These are phyloP conservation scores for Debaryomycetaceae sp. DNA, from an alignment of 1,139 yeast genomes.

Conservation along the genomic window DNA sequence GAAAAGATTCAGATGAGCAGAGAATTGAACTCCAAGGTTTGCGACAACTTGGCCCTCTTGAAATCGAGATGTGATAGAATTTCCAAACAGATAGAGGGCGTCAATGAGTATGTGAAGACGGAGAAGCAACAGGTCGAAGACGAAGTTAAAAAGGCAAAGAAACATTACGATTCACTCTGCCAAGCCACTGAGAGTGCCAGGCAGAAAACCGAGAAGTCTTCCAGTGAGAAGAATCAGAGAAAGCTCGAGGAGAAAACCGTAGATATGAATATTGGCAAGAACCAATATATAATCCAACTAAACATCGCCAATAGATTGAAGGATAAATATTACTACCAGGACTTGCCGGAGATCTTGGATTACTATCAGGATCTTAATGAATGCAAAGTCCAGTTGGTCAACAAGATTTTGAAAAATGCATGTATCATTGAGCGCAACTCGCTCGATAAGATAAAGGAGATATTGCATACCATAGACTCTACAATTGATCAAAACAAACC, in stretches of 20 bases:
- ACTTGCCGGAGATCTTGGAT: constrained; percentile 87
- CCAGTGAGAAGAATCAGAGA: constrained; percentile 55
- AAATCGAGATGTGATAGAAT: constrained; percentile 53
- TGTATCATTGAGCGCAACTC: constrained; percentile 59
- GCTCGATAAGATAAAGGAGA: constrained; percentile 49
- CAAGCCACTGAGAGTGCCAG: constrained; percentile 78
- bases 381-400: constrained; percentile 67
- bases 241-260: constrained; percentile 61
- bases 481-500: constrained; percentile 74
- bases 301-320: constrained; percentile 85
- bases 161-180: constrained; percentile 75
- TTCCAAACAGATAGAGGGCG: constrained; percentile 51
- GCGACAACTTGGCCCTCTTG: constrained; percentile 58
- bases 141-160: constrained; percentile 70
- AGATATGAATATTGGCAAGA: constrained; percentile 86
- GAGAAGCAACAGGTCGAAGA: constrained; percentile 61
- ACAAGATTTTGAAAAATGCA: constrained; percentile 67
- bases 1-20: constrained; percentile 61
- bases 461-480: constrained; percentile 49
- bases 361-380: constrained; percentile 83
- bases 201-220: constrained; percentile 58
- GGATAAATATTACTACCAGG: constrained; percentile 91
- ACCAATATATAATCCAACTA: constrained; percentile 74
- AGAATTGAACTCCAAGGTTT: constrained; percentile 59
- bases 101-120: constrained; percentile 54